Evolutionary conservation across 495 filamentous ascomycete genomes (phyloP).

Genomic region (Alectoria sarmentosa): DNA sequence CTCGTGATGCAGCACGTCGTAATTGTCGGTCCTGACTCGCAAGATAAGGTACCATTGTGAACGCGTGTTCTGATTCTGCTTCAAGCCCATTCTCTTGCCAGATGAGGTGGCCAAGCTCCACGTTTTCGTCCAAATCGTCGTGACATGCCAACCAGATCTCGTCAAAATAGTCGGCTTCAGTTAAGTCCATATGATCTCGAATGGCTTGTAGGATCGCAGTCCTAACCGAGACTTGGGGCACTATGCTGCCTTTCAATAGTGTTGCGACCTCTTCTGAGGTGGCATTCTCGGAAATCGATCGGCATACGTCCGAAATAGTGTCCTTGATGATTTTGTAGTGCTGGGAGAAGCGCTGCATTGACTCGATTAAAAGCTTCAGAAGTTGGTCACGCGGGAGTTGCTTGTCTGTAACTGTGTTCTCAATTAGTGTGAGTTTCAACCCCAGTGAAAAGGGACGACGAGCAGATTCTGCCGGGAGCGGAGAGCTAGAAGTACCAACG

Average conservation of each 20-base stretch:
- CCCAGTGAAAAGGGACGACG: background rate
- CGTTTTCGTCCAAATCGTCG: constrained; percentile 84
- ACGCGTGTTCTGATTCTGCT: constrained; percentile 54
- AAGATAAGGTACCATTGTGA: constrained; percentile 68
- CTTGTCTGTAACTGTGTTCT: constrained; percentile 50
- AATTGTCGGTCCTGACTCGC: constrained; percentile 70
- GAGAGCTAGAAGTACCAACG: background rate
- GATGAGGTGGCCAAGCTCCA: constrained; percentile 72
- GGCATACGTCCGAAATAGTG: constrained; percentile 74
- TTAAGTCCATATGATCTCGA: constrained; percentile 84
- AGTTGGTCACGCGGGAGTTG: constrained; percentile 70
- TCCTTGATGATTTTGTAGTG: constrained; percentile 95
- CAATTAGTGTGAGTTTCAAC: background rate
- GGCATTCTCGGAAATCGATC: constrained; percentile 72
- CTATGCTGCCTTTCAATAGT: constrained; percentile 66
- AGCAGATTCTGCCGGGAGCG: background rate
- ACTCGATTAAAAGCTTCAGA: constrained; percentile 58
- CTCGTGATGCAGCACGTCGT: constrained; percentile 72
- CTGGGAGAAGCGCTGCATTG: constrained; percentile 83
- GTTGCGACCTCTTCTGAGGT: constrained; percentile 57
- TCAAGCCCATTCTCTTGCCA: constrained; percentile 91
- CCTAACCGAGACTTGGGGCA: constrained; percentile 69
- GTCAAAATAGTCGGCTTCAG: constrained; percentile 72
- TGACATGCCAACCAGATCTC: constrained; percentile 92
- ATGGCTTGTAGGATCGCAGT: constrained; percentile 87